Conservation (phyloP, 192 early-diverging fungal species). For the Coemansia sp. region DNA sequence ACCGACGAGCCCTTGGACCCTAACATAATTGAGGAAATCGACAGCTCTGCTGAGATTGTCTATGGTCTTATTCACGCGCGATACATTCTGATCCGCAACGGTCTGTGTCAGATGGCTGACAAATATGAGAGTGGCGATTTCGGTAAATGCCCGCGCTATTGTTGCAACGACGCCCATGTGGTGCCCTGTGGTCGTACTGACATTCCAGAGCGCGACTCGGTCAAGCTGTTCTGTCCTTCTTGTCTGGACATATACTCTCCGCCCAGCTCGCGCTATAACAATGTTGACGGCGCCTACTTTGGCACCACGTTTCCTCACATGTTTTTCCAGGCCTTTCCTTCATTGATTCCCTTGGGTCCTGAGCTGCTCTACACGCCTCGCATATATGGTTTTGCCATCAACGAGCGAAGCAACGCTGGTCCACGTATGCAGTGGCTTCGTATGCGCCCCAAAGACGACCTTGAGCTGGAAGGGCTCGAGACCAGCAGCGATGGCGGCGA, state of each 20-base stretch:
- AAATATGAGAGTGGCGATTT: constrained; percentile 79
- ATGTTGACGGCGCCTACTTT: constrained; percentile 88
- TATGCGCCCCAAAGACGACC: constrained; percentile 43
- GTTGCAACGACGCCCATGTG: constrained; percentile 63
- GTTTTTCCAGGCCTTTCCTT: constrained; percentile 85
- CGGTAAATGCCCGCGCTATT: constrained; percentile 73
- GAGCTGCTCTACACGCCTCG: constrained; percentile 72
- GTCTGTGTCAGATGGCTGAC: constrained; percentile 80
- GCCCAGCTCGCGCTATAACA: constrained; percentile 65
- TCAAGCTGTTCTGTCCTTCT: constrained; percentile 78
- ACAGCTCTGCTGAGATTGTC: constrained; percentile 84
- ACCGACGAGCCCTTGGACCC: constrained; percentile 56
- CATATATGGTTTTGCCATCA: constrained; percentile 94
- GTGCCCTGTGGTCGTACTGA: constrained; percentile 76
- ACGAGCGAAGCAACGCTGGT: constrained; percentile 69
- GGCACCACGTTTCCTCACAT: constrained; percentile 95
- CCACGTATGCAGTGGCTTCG: constrained; percentile 95
- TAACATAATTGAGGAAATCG: constrained; percentile 74
- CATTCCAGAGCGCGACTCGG: constrained; percentile 64
- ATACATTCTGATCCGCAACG: constrained; percentile 85
- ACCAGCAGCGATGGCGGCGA: constrained; percentile 7
- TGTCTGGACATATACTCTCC: constrained; percentile 81
- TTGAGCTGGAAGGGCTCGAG: constrained; percentile 10
- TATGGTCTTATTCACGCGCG: constrained; percentile 95
- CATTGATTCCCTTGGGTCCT: constrained; percentile 62